Evolutionary conservation across 2,329 filamentous ascomycete species (phyloP), one percentile per base, ranked within the genome.

Genomic region (Neonectria coccinea): DNA sequence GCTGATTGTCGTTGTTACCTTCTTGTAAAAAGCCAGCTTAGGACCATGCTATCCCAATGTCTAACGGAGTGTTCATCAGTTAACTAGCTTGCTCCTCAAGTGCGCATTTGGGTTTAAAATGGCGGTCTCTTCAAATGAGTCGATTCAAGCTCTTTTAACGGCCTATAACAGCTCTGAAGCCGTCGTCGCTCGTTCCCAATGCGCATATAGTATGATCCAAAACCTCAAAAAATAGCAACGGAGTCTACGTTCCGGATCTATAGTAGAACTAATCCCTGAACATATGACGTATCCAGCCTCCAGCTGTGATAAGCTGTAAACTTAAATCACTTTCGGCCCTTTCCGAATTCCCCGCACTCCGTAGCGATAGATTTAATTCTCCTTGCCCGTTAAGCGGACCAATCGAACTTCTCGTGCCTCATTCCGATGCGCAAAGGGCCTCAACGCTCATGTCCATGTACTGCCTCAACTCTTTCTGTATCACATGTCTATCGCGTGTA

Each of bases 401-500:
- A 51, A 51, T 51, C 16, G 47, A 12, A 50, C 45, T 29, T 29
- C 3, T 18, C 47, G 5, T 11, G 27, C n/a, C 47, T 18, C 16
- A 14, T 16, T 18, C 27, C 11, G 4, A 31, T 12, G 18, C 47
- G 5, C n/a, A 12, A 36, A 20, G 6, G 11, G 16, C 9, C 16
- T 29, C 25, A 50, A 18, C 7, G 41, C 11, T 11, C 36, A 5
- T 39, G 16, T 9, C 29, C 29, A n/a, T 29, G 20, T 25, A 25
- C 16, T 9, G 20, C 44, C 5, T 3, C 9, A 47, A 14, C 44
- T 27, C 20, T 47, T 3, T 5, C 12, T 9, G 27, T 16, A 50
- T 12, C 27, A 18, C 44, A 44, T 56, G 5, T 66, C 48, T 72
- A 78, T 58, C 86, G 77, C 47, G 70, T 83, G 74, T 89, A 90